These are phyloP conservation scores for Davidsoniella eucalypti DNA, from an alignment of 2,329 filamentous ascomycete species.

Conservation along the genomic window DNA sequence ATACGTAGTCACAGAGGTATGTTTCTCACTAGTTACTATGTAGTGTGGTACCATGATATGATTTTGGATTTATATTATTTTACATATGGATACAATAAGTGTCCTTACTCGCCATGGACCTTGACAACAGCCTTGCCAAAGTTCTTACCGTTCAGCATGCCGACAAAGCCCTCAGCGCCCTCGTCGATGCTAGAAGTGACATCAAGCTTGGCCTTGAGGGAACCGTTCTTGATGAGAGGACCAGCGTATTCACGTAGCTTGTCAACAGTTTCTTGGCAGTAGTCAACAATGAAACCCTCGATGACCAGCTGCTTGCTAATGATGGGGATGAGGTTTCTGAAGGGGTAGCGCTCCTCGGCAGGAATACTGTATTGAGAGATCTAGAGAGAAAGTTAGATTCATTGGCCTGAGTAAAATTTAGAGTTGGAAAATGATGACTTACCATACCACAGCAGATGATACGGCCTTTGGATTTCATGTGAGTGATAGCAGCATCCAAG, in stretches of 20 bases:
- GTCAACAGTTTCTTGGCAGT: constrained; percentile 55
- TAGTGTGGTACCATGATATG: too few relatives aligned
- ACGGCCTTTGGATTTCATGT: constrained; percentile 45
- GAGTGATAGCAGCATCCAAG: constrained; percentile 28
- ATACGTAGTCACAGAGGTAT: too few relatives aligned
- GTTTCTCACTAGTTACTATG: too few relatives aligned
- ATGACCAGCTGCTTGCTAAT: constrained; percentile 54
- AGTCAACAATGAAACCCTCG: constrained; percentile 63
- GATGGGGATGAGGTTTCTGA: constrained; percentile 48
- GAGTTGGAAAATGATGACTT: constrained; percentile 15
- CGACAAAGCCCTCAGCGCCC: constrained; percentile 56
- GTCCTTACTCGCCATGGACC: constrained; percentile 19
- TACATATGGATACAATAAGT: background rate
- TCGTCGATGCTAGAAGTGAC: constrained; percentile 65
- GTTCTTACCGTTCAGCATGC: constrained; percentile 62
- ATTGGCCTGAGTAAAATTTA: background rate
- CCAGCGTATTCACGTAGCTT: constrained; percentile 49
- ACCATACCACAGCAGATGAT: constrained; percentile 49
- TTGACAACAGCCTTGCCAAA: constrained; percentile 75
- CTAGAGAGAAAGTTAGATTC: constrained; percentile 12
- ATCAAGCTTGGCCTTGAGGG: constrained; percentile 51
- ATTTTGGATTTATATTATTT: too few relatives aligned
- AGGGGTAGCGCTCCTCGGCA: constrained; percentile 39
- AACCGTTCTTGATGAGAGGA: constrained; percentile 48
- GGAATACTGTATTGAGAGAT: constrained; percentile 60